Conservation (phyloP, 1,284 basidiomycete genomes). For the Ceratobasidium sp. region DNA sequence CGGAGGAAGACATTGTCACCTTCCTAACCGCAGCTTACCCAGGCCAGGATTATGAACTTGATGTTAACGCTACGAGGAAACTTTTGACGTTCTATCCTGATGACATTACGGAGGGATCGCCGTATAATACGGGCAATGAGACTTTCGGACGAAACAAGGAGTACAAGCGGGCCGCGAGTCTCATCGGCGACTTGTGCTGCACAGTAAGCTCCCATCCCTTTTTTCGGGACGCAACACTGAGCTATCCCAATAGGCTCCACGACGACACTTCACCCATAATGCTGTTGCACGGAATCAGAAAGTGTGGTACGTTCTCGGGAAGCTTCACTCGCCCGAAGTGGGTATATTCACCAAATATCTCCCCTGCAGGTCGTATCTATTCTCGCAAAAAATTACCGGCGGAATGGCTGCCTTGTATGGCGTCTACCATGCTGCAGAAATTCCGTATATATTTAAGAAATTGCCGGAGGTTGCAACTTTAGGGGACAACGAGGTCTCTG, state of each 20-base stretch:
- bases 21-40: constrained; percentile 3
- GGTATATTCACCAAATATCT: background rate
- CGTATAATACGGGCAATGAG: constrained; percentile 30
- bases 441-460: constrained; percentile 10
- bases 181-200: constrained; percentile 19
- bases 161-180: constrained; percentile 30
- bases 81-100: constrained; percentile 15
- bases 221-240: too few relatives aligned
- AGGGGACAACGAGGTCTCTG: constrained; percentile 7
- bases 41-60: too few relatives aligned
- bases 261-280: constrained; percentile 15
- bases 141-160: constrained; percentile 14
- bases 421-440: constrained; percentile 2
- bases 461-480: background rate
- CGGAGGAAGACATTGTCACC: background rate
- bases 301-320: background rate
- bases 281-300: background rate
- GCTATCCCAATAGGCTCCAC: constrained; percentile 3
- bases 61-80: too few relatives aligned
- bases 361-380: constrained; percentile 13
- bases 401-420: constrained; percentile 3
- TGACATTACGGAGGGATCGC: constrained; percentile 8
- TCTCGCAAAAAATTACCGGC: background rate
- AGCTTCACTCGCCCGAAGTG: too few relatives aligned
- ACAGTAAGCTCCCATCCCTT: constrained; percentile 11